These are phyloP conservation scores for Forsythia viridissima DNA, from an alignment of 257 asterid species.

Conservation along the genomic window DNA sequence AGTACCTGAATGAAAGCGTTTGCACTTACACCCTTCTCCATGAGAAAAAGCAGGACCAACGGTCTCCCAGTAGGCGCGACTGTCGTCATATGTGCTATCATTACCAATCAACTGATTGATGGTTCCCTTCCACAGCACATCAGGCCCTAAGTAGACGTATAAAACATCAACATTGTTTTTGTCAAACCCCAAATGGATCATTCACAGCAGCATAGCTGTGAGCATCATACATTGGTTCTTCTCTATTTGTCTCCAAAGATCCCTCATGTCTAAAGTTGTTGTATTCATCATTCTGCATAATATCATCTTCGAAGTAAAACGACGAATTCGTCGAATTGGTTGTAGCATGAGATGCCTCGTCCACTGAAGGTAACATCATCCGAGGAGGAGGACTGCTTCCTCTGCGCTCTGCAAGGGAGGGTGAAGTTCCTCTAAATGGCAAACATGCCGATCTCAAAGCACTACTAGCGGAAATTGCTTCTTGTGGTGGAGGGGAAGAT, in stretches of 20 bases:
- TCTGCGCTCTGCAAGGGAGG: slow-evolving; percentile 54
- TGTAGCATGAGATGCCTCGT: slow-evolving; percentile 48
- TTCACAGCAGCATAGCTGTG: slow-evolving; percentile 23
- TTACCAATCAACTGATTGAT: slow-evolving; percentile 30
- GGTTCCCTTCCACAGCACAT: slow-evolving; percentile 31
- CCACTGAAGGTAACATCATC: slow-evolving; percentile 54
- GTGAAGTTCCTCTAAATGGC: slow-evolving; percentile 35
- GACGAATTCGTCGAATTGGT: slow-evolving; percentile 38
- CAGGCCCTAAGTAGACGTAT: slow-evolving; percentile 45
- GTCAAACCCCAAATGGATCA: slow-evolving; percentile 24
- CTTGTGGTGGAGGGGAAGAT: slow-evolving; percentile 34
- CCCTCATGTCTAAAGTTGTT: slow-evolving; percentile 21
- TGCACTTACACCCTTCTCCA: slow-evolving; percentile 45
- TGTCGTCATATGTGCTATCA: slow-evolving; percentile 29
- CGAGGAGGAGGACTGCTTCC: slow-evolving; percentile 46
- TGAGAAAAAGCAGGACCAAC: slow-evolving; percentile 37
- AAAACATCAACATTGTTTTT: slow-evolving; percentile 30
- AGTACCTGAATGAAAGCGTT: slow-evolving; percentile 25
- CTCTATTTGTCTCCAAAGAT: slow-evolving; percentile 31
- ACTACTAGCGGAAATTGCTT: slow-evolving; percentile 26
- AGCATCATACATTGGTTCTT: slow-evolving; percentile 40
- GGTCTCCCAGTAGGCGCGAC: slow-evolving; percentile 32
- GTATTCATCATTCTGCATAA: slow-evolving; percentile 33
- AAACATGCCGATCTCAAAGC: slow-evolving; percentile 28
- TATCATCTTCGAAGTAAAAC: slow-evolving; percentile 39